Conservation (phyloP, 352 stramenopile genomes). For the Globisporangium acanthophoron region DNA sequence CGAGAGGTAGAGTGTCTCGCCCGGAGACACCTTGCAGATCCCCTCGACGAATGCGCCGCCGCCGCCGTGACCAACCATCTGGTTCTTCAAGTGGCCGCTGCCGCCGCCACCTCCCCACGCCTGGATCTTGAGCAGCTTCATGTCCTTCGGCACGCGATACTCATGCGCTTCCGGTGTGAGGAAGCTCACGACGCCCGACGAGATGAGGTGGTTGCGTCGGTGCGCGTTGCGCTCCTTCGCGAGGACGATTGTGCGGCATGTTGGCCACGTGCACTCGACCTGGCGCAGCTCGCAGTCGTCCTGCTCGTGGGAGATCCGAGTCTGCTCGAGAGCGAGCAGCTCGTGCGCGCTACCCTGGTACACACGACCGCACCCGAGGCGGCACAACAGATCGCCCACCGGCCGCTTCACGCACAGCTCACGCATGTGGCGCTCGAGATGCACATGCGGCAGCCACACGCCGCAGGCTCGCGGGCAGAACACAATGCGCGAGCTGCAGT, state of each 20-base stretch:
- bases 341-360: conserved; percentile 52
- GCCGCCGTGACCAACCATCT: conserved; percentile 47
- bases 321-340: conserved; percentile 59
- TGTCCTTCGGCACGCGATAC: conserved; percentile 60
- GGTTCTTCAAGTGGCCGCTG: conserved; percentile 47
- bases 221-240: conserved; percentile 63
- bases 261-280: conserved; percentile 69
- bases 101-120: conserved; percentile 65
- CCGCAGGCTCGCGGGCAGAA: conserved; percentile 62
- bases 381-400: conserved; percentile 49
- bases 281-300: conserved; percentile 61
- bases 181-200: conserved; percentile 55
- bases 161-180: conserved; percentile 54
- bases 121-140: conserved; percentile 63
- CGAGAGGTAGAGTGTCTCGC: conserved; percentile 64
- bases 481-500: conserved; percentile 48
- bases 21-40: conserved; percentile 46
- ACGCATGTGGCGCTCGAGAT: conserved; percentile 43
- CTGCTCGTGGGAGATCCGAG: conserved; percentile 59
- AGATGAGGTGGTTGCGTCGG: conserved; percentile 47
- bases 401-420: conserved; percentile 56
- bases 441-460: conserved; percentile 48
- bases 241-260: conserved; percentile 40
- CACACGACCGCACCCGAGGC: conserved; percentile 50
- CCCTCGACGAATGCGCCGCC: conserved; percentile 68